Conservation (phyloP, 768 basidiomycete species). For the Pluteus cervinus region DNA sequence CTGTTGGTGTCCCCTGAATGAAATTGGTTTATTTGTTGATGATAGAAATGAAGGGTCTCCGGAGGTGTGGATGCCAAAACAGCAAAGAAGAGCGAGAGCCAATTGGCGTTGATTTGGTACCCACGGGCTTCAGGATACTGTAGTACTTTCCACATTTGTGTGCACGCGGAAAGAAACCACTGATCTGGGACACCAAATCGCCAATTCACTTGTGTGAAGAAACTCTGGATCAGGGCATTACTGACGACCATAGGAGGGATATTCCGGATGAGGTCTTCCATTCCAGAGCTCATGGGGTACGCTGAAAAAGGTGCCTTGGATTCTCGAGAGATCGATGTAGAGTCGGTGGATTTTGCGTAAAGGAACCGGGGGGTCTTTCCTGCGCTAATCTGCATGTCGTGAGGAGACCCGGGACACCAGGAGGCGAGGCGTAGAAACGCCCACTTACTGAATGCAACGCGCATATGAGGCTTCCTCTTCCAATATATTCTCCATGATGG, state of each 20-base stretch:
- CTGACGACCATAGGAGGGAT: conserved; percentile 26
- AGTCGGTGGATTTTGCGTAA: conserved; percentile 35
- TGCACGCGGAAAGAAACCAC: conserved; percentile 38
- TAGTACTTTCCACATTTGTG: conserved; percentile 41
- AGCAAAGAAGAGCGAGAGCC: conserved; percentile 45
- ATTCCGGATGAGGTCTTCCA: conserved; percentile 26
- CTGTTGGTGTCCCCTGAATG: conserved; percentile 11
- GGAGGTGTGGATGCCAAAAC: conserved; percentile 38
- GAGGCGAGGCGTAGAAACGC: too few relatives aligned
- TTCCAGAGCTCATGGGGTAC: conserved; percentile 16
- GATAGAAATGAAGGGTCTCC: too few relatives aligned
- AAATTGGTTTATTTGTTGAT: too few relatives aligned
- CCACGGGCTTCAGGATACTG: conserved; percentile 22
- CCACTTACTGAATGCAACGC: conserved; percentile 41
- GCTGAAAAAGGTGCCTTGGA: conserved; percentile 14
- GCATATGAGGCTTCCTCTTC: conserved; percentile 39
- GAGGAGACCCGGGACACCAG: neutral
- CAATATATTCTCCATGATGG: conserved; percentile 44
- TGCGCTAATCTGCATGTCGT: conserved; percentile 25
- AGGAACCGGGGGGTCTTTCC: conserved; percentile 26
- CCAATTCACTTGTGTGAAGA: conserved; percentile 44
- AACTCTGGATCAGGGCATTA: conserved; percentile 29
- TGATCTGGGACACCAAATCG: conserved; percentile 43
- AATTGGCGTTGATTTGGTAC: conserved; percentile 42
- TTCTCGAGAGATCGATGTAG: conserved; percentile 22